Percentiles rank a stretch among this genome's conserved stretches.
These are phyloP conservation scores for Boletus rufocinnamomeus DNA, from an alignment of 768 basidiomycete genomes.

Conservation along the genomic window DNA sequence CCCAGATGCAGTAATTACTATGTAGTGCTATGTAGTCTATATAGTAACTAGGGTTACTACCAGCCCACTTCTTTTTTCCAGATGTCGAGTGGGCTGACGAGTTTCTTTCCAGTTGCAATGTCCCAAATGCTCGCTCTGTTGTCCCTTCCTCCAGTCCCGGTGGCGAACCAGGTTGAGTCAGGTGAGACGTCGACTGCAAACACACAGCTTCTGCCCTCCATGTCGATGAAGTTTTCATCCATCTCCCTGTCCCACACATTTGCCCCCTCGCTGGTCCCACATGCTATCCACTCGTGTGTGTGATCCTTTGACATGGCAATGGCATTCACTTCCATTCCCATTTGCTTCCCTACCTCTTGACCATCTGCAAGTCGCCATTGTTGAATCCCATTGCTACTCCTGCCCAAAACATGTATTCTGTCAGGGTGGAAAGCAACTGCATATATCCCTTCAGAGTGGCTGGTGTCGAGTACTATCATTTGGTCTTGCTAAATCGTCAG, in stretches of 20 bases:
- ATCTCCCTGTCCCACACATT: neutral
- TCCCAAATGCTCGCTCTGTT: neutral
- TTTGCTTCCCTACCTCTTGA: neutral
- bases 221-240: neutral
- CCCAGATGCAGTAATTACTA: no score
- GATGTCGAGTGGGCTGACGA: neutral
- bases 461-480: neutral
- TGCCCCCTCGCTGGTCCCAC: neutral
- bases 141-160: neutral
- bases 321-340: neutral
- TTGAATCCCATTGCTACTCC: neutral
- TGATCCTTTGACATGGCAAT: neutral
- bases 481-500: neutral
- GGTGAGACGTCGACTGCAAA: neutral
- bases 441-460: fast-evolving
- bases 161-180: neutral
- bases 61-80: no score
- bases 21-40: no score
- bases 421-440: neutral
- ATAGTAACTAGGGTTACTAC: no score
- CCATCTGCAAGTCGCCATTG: neutral
- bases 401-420: neutral
- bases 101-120: neutral
- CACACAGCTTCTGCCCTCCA: neutral
- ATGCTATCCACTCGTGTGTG: neutral